Conservation (phyloP, 2,329 filamentous ascomycete genomes). For the Pseudopyrenochaeta lycopersici region DNA sequence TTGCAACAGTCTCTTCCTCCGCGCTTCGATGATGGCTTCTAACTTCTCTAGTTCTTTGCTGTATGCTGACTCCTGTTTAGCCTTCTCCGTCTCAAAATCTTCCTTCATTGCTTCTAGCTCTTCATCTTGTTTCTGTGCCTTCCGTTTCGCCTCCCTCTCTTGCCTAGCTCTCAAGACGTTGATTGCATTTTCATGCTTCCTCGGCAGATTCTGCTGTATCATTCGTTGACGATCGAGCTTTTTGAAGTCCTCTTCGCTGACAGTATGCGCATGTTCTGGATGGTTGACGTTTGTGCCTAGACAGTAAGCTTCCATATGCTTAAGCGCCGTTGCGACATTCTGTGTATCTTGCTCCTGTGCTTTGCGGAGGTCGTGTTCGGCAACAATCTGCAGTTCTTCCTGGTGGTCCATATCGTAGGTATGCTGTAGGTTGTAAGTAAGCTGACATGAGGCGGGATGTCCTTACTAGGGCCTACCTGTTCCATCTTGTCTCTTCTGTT, state of each 20-base stretch:
- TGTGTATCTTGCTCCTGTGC: constrained; percentile 52
- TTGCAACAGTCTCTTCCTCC: constrained; percentile 42
- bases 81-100: constrained; percentile 44
- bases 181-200: constrained; percentile 56
- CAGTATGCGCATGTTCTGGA: constrained; percentile 35
- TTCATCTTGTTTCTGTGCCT: constrained; percentile 50
- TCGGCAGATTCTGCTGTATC: constrained; percentile 50
- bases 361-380: constrained; percentile 54
- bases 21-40: constrained; percentile 42
- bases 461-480: constrained; percentile 32
- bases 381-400: constrained; percentile 55
- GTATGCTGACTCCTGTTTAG: constrained; percentile 42
- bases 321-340: constrained; percentile 56
- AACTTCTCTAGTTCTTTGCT: constrained; percentile 46
- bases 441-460: constrained; percentile 2
- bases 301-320: constrained; percentile 60
- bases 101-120: constrained; percentile 49
- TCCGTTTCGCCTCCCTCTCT: constrained; percentile 48
- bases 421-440: constrained; percentile 46
- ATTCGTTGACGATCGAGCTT: constrained; percentile 54
- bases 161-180: constrained; percentile 58
- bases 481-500: constrained; percentile 31
- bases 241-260: constrained; percentile 56
- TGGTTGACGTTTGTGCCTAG: constrained; percentile 42
- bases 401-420: constrained; percentile 50